Conservation (phyloP, 2,329 filamentous ascomycete species). For the Coniochaeta hoffmannii region DNA sequence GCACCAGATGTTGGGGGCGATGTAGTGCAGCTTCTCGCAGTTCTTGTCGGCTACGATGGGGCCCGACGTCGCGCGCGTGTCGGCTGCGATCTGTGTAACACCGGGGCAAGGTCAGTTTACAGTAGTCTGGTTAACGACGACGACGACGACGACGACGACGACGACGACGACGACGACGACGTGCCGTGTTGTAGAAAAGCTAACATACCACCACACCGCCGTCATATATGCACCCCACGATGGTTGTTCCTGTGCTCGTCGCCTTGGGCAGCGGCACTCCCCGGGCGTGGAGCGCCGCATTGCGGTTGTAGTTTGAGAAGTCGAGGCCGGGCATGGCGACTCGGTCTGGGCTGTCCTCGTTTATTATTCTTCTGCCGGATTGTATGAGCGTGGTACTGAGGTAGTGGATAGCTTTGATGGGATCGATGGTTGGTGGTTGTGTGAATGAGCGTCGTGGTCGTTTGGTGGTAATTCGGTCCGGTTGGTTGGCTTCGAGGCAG, state of each 20-base stretch:
- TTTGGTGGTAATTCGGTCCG: conserved; percentile 18
- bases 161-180: too few relatives aligned
- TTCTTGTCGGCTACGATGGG: conserved; percentile 99
- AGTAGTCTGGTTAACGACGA: too few relatives aligned
- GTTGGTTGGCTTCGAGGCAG: conserved; percentile 12
- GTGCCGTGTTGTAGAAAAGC: too few relatives aligned
- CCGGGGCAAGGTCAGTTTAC: background rate
- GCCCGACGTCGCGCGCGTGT: conserved; percentile 93
- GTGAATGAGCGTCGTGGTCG: conserved; percentile 6
- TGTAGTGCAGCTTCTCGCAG: conserved; percentile 99
- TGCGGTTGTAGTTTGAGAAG: conserved; percentile 99
- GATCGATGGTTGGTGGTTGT: background rate
- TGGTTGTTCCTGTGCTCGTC: conserved; percentile 97
- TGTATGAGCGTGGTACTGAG: background rate
- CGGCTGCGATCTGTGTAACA: conserved; percentile 75
- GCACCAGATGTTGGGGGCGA: conserved; percentile 98
- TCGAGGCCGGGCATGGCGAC: conserved; percentile 85
- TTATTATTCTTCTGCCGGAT: too few relatives aligned
- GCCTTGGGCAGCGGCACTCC: conserved; percentile 95
- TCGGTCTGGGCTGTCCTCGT: background rate
- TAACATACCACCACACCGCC: conserved; percentile 82
- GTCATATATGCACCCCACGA: conserved; percentile 94
- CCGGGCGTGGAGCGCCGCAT: conserved; percentile 87
- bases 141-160: too few relatives aligned
- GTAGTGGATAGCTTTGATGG: background rate